Percentiles rank a stretch among this genome's conserved stretches.
phyloP scores from a whole-genome alignment of 257 asterid genomes.

The Solanum boliviense region DNA sequence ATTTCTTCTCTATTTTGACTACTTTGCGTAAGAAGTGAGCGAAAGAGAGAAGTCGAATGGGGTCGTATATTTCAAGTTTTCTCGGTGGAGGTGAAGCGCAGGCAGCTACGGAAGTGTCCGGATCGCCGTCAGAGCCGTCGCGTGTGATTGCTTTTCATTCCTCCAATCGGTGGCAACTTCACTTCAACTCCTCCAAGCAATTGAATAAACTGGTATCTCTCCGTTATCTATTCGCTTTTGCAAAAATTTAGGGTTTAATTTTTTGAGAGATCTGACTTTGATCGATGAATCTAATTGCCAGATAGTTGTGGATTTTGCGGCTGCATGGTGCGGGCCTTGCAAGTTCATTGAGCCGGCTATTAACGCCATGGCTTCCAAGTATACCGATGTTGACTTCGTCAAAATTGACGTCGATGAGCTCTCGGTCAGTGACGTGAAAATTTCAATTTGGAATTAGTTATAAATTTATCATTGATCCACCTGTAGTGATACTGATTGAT shows the following conservation, averaged over 20 bases:
- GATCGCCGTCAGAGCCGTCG: slow-evolving; percentile 32
- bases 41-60: slow-evolving; percentile 22
- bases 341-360: slow-evolving; percentile 64
- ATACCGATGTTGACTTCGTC: slow-evolving; percentile 58
- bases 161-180: slow-evolving; percentile 59
- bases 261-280: neutral
- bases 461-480: neutral
- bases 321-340: slow-evolving; percentile 96
- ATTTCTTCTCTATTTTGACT: neutral
- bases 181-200: slow-evolving; percentile 55
- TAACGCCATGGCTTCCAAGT: slow-evolving; percentile 41
- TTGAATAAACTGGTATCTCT: slow-evolving; percentile 58
- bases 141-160: slow-evolving; percentile 69
- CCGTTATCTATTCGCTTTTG: neutral
- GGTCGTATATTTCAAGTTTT: slow-evolving; percentile 16
- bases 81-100: slow-evolving; percentile 25
- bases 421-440: slow-evolving; percentile 28
- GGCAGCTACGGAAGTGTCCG: slow-evolving; percentile 14
- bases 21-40: neutral
- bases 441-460: neutral
- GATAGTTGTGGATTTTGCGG: slow-evolving; percentile 86
- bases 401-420: slow-evolving; percentile 86
- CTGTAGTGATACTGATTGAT: neutral
- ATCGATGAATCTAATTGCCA: slow-evolving; percentile 19
- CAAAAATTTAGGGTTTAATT: neutral